Base-by-base conservation (phyloP, 345 rosid species). In the Acer negundo region DNA sequence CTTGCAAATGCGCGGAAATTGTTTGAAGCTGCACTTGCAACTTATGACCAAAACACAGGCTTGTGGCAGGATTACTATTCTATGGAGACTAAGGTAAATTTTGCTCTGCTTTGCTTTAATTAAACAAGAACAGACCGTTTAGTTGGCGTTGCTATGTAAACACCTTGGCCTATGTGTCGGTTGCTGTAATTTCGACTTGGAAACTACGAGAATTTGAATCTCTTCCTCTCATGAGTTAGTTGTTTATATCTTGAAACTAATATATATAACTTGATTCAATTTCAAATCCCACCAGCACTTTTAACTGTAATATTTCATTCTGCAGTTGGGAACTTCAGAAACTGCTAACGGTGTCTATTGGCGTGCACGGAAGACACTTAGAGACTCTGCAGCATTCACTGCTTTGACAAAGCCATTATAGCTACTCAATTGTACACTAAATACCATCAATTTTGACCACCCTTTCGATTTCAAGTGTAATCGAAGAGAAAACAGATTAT, bases 241-340 rank as follows among this genome's bases (percentile, higher is more conserved):
- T 23, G 2, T 13, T 44, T 35, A 35, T 5, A 51, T 26, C 44
- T 6, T 6, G 62, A 44, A 7, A 19, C 56, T 35, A 55, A 67
- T 35, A 53, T 22, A 12, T 58, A 11, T 42, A 11, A 46, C 66
- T 40, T 8, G 31, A 28, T 26, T 56, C 11, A 15, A 59, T 1
- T 23, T 73, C 51, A 31, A 12, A 11, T 42, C 46, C 46, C 22
- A 15, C 35, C n/a, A 16, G 44, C 15, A 20, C 31, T 17, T 58
- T 79, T 78, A 38, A 62, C 31, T 12, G 2, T 42, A 19, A 46
- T 46, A 28, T 46, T 28, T 51, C 19, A 4, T 53, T 76, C 69
- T 13, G n/a, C 94, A 94, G 99, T 73, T 90, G 84, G 99, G 98
- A 76, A 96, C 97, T 24, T 87, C 98, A 24, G 97, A 92, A 84